Conservation (phyloP, 306 rosid species). For the Inga leiocalycina region DNA sequence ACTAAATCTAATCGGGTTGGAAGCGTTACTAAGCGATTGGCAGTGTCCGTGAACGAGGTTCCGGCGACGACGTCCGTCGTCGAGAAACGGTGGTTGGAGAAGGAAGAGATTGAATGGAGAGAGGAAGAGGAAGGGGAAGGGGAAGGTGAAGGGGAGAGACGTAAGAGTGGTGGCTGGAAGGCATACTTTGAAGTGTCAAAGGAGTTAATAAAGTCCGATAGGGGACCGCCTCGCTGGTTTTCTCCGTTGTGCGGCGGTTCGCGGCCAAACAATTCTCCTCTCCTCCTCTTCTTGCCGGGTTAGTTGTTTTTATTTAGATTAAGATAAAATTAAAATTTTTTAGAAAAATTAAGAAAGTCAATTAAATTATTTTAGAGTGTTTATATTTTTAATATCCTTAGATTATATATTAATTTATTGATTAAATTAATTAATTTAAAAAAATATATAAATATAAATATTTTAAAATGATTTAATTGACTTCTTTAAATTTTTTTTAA, state of each 20-base stretch:
- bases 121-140: background rate
- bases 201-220: conserved; percentile 50
- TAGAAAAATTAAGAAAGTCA: no score
- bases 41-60: conserved; percentile 39
- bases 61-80: conserved; percentile 8
- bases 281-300: conserved; percentile 85
- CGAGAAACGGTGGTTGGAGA: conserved; percentile 24
- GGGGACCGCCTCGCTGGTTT: conserved; percentile 92
- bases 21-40: conserved; percentile 21
- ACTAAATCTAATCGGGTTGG: conserved; percentile 22
- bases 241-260: conserved; percentile 66
- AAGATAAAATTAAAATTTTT: no score
- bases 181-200: conserved; percentile 55
- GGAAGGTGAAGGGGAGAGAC: background rate
- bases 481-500: no score
- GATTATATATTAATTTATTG: no score
- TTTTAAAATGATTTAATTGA: no score
- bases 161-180: conserved; percentile 33
- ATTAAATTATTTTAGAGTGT: no score
- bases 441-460: no score
- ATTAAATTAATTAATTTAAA: no score
- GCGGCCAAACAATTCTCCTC: conserved; percentile 55
- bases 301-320: background rate
- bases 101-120: conserved; percentile 6
- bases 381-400: no score